Conservation (phyloP, 192 early-diverging fungal genomes). For the Coemansia sp. region DNA sequence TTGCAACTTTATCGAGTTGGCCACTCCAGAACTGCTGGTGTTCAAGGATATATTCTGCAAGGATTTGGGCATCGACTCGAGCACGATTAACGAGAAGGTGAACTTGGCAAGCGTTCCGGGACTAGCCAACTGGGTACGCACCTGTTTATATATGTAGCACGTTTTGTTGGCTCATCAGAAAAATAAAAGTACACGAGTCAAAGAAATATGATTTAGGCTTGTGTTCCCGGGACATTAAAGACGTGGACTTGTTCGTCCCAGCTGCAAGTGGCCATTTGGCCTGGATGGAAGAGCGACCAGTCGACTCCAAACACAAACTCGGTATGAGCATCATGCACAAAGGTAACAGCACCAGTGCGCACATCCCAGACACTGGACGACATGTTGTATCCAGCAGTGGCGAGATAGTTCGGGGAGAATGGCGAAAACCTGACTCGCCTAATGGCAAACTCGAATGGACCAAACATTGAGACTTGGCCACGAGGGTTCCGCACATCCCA, state of each 20-base stretch:
- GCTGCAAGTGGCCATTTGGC: constrained; percentile 87
- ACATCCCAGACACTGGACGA: constrained; percentile 92
- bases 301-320: constrained; percentile 98
- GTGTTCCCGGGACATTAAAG: constrained; percentile 37
- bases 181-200: neutral
- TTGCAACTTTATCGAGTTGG: constrained; percentile 47
- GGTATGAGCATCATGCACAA: constrained; percentile 81
- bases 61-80: constrained; percentile 38
- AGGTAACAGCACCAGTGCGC: constrained; percentile 51
- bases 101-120: constrained; percentile 40
- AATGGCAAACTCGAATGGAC: constrained; percentile 92
- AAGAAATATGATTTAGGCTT: neutral
- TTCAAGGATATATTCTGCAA: constrained; percentile 53
- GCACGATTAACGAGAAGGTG: constrained; percentile 35
- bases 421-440: constrained; percentile 92
- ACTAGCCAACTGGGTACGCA: constrained; percentile 46
- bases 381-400: constrained; percentile 94
- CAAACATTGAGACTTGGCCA: constrained; percentile 69
- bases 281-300: constrained; percentile 85
- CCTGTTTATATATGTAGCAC: constrained; percentile 15
- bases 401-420: constrained; percentile 78
- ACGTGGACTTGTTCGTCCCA: constrained; percentile 93
- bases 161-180: neutral
- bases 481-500: constrained; percentile 88
- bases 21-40: constrained; percentile 45